These are phyloP conservation scores for Vigna reflexopilosa DNA, from an alignment of 306 rosid species.

Conservation along the genomic window DNA sequence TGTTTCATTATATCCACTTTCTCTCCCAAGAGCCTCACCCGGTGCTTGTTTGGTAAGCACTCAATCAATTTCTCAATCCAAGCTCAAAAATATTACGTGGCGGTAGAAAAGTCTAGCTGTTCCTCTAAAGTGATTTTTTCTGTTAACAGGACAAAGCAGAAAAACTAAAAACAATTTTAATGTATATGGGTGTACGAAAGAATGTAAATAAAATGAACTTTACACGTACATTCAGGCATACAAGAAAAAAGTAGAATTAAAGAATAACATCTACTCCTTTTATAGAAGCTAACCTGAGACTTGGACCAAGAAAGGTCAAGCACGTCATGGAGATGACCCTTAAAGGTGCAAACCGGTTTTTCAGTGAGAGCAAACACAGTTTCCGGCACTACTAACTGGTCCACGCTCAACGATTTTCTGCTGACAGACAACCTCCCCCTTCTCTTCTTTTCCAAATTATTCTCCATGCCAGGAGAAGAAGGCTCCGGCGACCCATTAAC, in stretches of 20 bases:
- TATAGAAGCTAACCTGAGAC: constrained; percentile 74
- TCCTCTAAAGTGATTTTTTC: not conserved
- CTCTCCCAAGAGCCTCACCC: constrained; percentile 1
- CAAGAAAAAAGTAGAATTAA: not conserved
- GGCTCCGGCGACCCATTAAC: constrained; percentile 83
- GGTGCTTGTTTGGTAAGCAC: not conserved
- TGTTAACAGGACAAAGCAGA: not conserved
- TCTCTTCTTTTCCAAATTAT: constrained; percentile 65
- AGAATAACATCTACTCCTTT: constrained; percentile 34
- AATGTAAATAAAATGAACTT: not conserved
- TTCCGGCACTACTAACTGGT: constrained; percentile 68
- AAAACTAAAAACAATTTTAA: not conserved
- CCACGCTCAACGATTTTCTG: constrained; percentile 76
- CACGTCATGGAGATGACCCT: constrained; percentile 81
- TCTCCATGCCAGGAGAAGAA: constrained; percentile 58
- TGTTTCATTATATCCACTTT: not conserved
- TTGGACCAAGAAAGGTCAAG: constrained; percentile 97
- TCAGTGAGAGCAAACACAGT: constrained; percentile 74
- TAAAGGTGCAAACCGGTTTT: constrained; percentile 74
- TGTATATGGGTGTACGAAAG: not conserved
- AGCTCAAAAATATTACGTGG: not conserved
- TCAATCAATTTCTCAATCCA: not conserved
- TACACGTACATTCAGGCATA: not conserved
- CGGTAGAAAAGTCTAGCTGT: not conserved
- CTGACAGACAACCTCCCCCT: constrained; percentile 79